Conservation (phyloP, 345 rosid genomes). For the Eucalyptus microcorys region DNA sequence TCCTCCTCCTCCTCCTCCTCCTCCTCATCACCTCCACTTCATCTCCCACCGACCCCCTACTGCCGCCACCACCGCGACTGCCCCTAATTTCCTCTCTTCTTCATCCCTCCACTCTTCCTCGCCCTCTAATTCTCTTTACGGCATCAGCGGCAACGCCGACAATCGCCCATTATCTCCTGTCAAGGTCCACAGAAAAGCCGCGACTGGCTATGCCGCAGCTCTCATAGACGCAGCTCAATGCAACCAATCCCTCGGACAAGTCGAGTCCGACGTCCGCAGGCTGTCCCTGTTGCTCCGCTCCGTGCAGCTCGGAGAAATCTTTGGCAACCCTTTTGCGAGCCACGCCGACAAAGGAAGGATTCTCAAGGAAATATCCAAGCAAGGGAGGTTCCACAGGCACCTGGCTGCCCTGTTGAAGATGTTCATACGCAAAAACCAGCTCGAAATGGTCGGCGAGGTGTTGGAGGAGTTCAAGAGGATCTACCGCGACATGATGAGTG, state of each 20-base stretch:
- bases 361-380: slow-evolving; percentile 24
- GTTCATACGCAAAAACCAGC: slow-evolving; percentile 30
- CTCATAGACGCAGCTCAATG: slow-evolving; percentile 45
- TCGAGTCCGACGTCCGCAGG: slow-evolving; percentile 31
- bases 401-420: slow-evolving; percentile 39
- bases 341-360: background rate
- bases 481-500: background rate
- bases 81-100: slow-evolving; percentile 4
- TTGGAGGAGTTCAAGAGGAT: slow-evolving; percentile 57
- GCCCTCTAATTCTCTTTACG: background rate
- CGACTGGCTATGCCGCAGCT: slow-evolving; percentile 68
- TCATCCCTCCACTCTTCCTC: background rate
- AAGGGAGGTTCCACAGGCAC: slow-evolving; percentile 23
- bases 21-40: background rate
- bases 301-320: background rate
- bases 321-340: slow-evolving; percentile 6
- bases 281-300: slow-evolving; percentile 12
- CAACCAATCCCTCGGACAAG: slow-evolving; percentile 27
- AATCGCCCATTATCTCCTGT: background rate
- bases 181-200: slow-evolving; percentile 28
- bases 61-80: slow-evolving; percentile 2
- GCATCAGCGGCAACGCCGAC: background rate
- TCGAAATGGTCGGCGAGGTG: slow-evolving; percentile 33
- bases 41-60: slow-evolving; percentile 9
- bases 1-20: background rate